These are phyloP conservation scores for Allantophomopsis lycopodina DNA, from an alignment of 2,329 filamentous ascomycete genomes.

Conservation along the genomic window DNA sequence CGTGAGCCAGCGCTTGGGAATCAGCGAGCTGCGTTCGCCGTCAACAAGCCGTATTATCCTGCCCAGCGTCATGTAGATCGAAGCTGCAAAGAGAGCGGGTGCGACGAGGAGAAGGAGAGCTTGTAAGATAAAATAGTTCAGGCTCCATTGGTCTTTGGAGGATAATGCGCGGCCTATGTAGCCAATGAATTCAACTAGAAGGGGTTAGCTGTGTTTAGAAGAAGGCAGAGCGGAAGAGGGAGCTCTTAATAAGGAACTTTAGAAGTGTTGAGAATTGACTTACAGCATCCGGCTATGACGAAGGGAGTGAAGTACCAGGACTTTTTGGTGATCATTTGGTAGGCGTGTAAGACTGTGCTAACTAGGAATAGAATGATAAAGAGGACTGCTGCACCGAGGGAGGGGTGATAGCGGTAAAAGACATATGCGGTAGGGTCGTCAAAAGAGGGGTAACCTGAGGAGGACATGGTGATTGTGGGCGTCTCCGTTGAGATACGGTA, in stretches of 20 bases:
- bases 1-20: slow-evolving; percentile 21
- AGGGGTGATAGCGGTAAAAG: slow-evolving; percentile 8
- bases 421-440: no score
- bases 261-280: slow-evolving; percentile 1
- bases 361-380: slow-evolving; percentile 6
- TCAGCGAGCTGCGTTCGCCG: slow-evolving; percentile 20
- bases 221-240: not conserved
- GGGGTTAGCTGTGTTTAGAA: slow-evolving; percentile 9
- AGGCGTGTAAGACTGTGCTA: slow-evolving; percentile 5
- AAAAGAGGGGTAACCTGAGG: no score
- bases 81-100: slow-evolving; percentile 22
- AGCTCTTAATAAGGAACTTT: no score
- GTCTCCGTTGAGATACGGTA: no score
- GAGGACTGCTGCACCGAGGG: slow-evolving; percentile 4
- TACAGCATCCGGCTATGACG: slow-evolving; percentile 16
- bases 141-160: slow-evolving; percentile 10
- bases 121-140: slow-evolving; percentile 21
- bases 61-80: slow-evolving; percentile 14
- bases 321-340: slow-evolving; percentile 5
- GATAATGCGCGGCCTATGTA: slow-evolving; percentile 17
- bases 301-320: slow-evolving; percentile 17
- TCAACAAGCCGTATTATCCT: slow-evolving; percentile 21
- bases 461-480: no score
- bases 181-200: slow-evolving; percentile 25
- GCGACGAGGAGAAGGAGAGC: slow-evolving; percentile 22